These are phyloP conservation scores for Trichoderma sp. DNA, from an alignment of 2,329 filamentous ascomycete genomes.

Conservation along the genomic window DNA sequence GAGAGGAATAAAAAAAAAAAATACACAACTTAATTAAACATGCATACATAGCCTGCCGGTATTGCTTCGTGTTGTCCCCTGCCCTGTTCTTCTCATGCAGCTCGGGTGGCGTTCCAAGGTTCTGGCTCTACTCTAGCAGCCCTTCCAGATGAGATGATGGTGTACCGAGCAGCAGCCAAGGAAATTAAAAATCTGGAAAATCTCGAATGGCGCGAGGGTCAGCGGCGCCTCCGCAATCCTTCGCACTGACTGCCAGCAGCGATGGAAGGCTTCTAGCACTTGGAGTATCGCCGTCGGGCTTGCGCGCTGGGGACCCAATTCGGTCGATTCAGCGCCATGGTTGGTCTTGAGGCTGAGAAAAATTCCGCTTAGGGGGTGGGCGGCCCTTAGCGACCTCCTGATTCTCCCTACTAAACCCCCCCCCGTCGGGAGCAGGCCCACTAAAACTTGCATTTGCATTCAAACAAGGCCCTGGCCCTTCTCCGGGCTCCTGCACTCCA, in stretches of 20 bases:
- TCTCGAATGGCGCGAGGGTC: constrained; percentile 3
- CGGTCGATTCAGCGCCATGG: constrained; percentile 14
- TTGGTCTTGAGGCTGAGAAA: constrained; percentile 21
- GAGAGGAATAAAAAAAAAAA: not conserved
- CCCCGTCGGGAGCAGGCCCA: constrained; percentile 11
- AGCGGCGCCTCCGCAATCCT: constrained; percentile 26
- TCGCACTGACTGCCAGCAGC: not conserved
- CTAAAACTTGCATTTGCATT: not conserved
- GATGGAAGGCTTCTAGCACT: not conserved
- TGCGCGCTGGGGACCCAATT: constrained; percentile 7
- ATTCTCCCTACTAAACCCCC: not conserved
- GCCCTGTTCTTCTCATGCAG: not conserved
- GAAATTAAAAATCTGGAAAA: constrained; percentile 19
- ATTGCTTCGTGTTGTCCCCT: not conserved
- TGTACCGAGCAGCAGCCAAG: constrained; percentile 6
- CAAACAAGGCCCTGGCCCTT: constrained; percentile 16
- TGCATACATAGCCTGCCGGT: constrained; percentile 8
- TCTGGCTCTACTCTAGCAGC: constrained; percentile 9
- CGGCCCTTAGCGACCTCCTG: not conserved
- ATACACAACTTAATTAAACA: constrained; percentile 17
- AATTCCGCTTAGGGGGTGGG: constrained; percentile 12
- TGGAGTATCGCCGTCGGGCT: not conserved
- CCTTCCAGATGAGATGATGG: constrained; percentile 6
- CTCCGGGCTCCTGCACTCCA: constrained; percentile 17
- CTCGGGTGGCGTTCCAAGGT: constrained; percentile 23